Conservation (phyloP, 2,329 filamentous ascomycete species). For the Aspergillus caelatus region DNA sequence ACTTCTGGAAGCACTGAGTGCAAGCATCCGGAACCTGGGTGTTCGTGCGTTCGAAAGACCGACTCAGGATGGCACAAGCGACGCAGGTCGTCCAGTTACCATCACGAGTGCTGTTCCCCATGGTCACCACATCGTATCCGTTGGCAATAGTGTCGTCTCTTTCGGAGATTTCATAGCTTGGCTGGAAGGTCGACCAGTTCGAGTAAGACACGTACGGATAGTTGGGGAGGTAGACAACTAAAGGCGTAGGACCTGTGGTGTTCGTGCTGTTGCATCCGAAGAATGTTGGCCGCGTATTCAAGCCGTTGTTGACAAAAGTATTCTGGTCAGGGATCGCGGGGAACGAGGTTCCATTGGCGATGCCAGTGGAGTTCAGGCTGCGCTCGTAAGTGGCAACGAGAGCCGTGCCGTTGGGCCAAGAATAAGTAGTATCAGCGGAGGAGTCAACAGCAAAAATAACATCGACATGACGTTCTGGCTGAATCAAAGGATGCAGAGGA, state of each 20-base stretch:
- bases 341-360: slow-evolving; percentile 68
- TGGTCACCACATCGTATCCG: slow-evolving; percentile 80
- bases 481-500: slow-evolving; percentile 73
- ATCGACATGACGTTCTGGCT: slow-evolving; percentile 69
- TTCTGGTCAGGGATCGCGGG: slow-evolving; percentile 70
- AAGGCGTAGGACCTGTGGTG: slow-evolving; percentile 58
- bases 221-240: slow-evolving; percentile 86
- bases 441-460: slow-evolving; percentile 78
- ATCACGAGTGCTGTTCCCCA: slow-evolving; percentile 76
- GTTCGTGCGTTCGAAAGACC: slow-evolving; percentile 71
- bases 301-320: slow-evolving; percentile 73
- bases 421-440: slow-evolving; percentile 67
- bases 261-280: slow-evolving; percentile 74
- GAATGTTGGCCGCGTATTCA: slow-evolving; percentile 74
- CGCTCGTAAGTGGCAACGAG: slow-evolving; percentile 73
- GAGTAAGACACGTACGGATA: slow-evolving; percentile 74
- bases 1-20: slow-evolving; percentile 70
- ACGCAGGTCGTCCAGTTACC: slow-evolving; percentile 76
- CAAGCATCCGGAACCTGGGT: slow-evolving; percentile 71
- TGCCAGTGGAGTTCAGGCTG: slow-evolving; percentile 53
- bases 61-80: slow-evolving; percentile 77
- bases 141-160: slow-evolving; percentile 81
- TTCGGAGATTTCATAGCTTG: slow-evolving; percentile 63
- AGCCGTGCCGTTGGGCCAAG: slow-evolving; percentile 75
- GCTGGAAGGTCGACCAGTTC: slow-evolving; percentile 77